Percentiles rank a stretch among this genome's conserved stretches.
These are phyloP conservation scores for Ogataea hybrid DNA, from an alignment of 1,139 yeast species.

Conservation along the genomic window DNA sequence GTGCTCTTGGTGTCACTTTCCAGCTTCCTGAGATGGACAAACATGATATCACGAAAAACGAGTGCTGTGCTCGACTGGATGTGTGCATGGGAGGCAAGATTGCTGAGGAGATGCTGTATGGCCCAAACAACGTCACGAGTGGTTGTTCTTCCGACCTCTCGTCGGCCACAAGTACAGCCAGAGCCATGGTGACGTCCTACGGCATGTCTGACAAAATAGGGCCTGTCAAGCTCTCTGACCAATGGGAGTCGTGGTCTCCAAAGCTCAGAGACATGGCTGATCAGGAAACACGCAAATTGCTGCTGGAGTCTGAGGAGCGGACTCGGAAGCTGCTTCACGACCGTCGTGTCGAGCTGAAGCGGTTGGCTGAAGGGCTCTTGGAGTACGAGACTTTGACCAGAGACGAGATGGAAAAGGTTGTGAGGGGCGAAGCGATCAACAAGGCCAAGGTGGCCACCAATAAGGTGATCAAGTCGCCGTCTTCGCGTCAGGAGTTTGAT, in stretches of 20 bases:
- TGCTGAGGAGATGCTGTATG: slow-evolving; percentile 92
- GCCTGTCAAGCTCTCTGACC: slow-evolving; percentile 82
- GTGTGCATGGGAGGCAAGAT: slow-evolving; percentile 99
- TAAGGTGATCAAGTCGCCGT: slow-evolving; percentile 61
- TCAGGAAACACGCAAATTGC: slow-evolving; percentile 76
- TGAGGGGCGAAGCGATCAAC: slow-evolving; percentile 69
- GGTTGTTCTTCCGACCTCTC: slow-evolving; percentile 93
- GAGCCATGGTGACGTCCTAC: slow-evolving; percentile 95
- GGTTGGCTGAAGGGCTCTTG: slow-evolving; percentile 89
- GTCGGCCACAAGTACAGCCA: slow-evolving; percentile 87
- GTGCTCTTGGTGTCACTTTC: slow-evolving; percentile 95
- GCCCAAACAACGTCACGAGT: slow-evolving; percentile 87
- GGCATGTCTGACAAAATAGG: slow-evolving; percentile 97
- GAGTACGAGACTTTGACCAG: slow-evolving; percentile 94
- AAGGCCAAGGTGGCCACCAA: slow-evolving; percentile 70
- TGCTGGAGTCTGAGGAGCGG: slow-evolving; percentile 75
- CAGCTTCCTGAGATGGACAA: slow-evolving; percentile 99
- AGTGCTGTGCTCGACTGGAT: slow-evolving; percentile 87
- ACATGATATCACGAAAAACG: slow-evolving; percentile 86
- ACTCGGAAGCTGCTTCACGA: slow-evolving; percentile 67
- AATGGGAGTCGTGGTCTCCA: slow-evolving; percentile 95
- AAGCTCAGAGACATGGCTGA: slow-evolving; percentile 87
- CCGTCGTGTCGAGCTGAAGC: slow-evolving; percentile 67
- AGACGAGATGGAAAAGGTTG: slow-evolving; percentile 86
- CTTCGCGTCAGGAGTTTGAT: slow-evolving; percentile 31